phyloP scores from a whole-genome alignment of 805 yeast species.

The Candida alai region DNA sequence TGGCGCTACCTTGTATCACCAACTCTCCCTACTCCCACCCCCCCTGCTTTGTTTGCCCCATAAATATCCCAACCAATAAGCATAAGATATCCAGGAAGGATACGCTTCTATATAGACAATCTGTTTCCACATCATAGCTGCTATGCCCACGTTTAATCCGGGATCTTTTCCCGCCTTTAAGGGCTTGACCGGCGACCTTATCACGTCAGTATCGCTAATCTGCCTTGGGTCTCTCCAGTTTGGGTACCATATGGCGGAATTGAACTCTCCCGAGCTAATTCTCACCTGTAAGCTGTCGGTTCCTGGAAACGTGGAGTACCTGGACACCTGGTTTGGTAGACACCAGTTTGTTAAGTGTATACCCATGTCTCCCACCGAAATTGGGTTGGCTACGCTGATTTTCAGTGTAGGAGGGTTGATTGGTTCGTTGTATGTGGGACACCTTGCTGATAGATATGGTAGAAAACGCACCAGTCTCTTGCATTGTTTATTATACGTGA shows the following conservation, averaged over 20 bases:
- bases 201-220: constrained; percentile 49
- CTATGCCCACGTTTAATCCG: too few relatives aligned
- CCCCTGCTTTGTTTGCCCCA: too few relatives aligned
- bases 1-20: too few relatives aligned
- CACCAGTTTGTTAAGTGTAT: constrained; percentile 50
- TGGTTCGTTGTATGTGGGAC: constrained; percentile 69
- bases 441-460: constrained; percentile 62
- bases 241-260: constrained; percentile 93
- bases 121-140: too few relatives aligned
- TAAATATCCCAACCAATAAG: too few relatives aligned
- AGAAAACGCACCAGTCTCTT: constrained; percentile 50
- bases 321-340: constrained; percentile 38
- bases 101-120: too few relatives aligned
- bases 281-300: constrained; percentile 49
- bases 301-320: constrained; percentile 31
- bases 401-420: constrained; percentile 82
- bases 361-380: constrained; percentile 48
- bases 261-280: constrained; percentile 81
- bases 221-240: constrained; percentile 82
- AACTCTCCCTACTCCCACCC: too few relatives aligned
- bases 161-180: not conserved
- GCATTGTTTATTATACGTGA: constrained; percentile 47
- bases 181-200: constrained; percentile 28
- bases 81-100: too few relatives aligned
- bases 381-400: constrained; percentile 73